Evolutionary conservation across 352 stramenopile genomes (phyloP), one percentile per base, ranked within the genome.

Genomic region (Globisporangium perplexum): DNA sequence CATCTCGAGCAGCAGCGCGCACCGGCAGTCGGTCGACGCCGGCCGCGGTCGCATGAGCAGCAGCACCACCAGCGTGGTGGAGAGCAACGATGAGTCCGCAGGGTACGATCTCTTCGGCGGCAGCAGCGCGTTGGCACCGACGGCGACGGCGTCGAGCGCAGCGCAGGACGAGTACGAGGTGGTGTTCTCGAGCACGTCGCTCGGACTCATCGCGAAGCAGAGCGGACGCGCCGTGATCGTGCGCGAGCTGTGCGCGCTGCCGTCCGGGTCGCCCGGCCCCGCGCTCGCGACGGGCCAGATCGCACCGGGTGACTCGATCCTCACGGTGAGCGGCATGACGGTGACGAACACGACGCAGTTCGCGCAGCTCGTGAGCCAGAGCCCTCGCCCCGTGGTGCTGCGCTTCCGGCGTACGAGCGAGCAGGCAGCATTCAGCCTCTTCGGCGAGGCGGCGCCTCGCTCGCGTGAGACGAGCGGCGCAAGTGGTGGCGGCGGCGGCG

Each of bases 141-240:
- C n/a, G 47, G n/a, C 55, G 47, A 42, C 51, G 47, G 26, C 53
- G 15, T 30, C 43, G 43, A 15, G 30, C 23, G 46, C 38, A 30
- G 33, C 54, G 4, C 62, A 71, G 18, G 65, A 87, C 30, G 80
- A 89, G 45, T 94, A 88, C 53, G 84, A 94, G 53, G 69, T 92
- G 10, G 65, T 80, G 42, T 94, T 94, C 53, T 57, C 67, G 11
- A 66, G 63, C 12, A 55, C 62, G 15, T 66, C 82, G 20, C 63
- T 94, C 22, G 84, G 84, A 8, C 61, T 94, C 22, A 72, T 89
- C 33, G 80, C 82, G 36, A 87, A 87, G 57, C 74, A 91, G 57
- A 88, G 71, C 49, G 69, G 71, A 0, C 52, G 41, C 15, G 65
- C 65, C 3, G 81, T 93, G 47, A 77, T 90, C 26, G 83, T 93